Evolutionary conservation across 345 rosid species (phyloP), one percentile per base, ranked within the genome.

Genomic region (Hibiscus trionum): DNA sequence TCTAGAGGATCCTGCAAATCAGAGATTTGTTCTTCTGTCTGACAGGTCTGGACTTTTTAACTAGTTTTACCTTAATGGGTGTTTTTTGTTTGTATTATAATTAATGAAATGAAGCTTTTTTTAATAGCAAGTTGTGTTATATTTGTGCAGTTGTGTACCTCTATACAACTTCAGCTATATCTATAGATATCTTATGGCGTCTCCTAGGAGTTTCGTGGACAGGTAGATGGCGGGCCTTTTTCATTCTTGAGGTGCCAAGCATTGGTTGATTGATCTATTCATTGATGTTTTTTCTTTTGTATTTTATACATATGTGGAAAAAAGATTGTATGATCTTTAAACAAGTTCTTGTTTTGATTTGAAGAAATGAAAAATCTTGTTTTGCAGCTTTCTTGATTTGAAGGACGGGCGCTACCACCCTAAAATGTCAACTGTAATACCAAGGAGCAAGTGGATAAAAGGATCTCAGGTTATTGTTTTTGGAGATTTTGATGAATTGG

Each of bases 11-110:
- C 86, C 86, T 4, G 90, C 91, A 4, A 95, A 90, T 79, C 96
- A 87, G 74, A 89, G 97, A 88, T 92, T 95, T 77, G 82, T 90
- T 64, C 96, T 95, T 24, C 88, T 95, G 37, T 95, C 97, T 61
- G 99, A 95, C 79, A 95, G 99, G 97, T 95, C 17, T 17, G 62
- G 65, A 68, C 10, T 39, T 64, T 17, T 63, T 66, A 24, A 14
- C 56, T 44, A 24, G 17, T 21, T 50, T 21, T 21, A 10, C 42
- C 8, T 70, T 44, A 12, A 14, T 44, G 19, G 33, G 11, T 66
- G 4, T 66, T 12, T 50, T 24, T 46, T 26, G 39, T 29, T 59
- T 59, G 12, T 59, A 35, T 62, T 35, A 35, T 46, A 66, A 24
- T 27, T 44, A 24, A 12, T 24, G 42, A 64, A 19, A 42, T 17